Evolutionary conservation across 495 filamentous ascomycete genomes (phyloP).

Genomic region (Hypomontagnella monticulosa): DNA sequence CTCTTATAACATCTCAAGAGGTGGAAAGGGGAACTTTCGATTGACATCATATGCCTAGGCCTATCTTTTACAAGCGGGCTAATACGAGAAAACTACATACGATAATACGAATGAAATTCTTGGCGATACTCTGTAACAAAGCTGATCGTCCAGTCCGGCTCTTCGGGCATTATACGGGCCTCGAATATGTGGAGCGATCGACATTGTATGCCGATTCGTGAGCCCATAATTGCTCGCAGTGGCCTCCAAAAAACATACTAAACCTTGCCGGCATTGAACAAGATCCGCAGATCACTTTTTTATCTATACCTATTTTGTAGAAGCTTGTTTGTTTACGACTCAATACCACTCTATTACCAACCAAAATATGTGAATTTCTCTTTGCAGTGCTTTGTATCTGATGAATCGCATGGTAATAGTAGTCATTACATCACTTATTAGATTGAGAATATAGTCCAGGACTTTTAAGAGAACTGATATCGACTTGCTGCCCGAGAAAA

Average conservation of each 20-base stretch:
- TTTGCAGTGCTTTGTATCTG: too few species aligned
- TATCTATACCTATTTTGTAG: background rate
- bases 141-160: background rate
- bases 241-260: background rate
- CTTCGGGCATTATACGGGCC: slow-evolving; percentile 7
- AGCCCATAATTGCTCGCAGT: slow-evolving; percentile 5
- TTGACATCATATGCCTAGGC: slow-evolving; percentile 13
- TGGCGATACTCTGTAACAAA: slow-evolving; percentile 8
- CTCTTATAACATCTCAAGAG: background rate
- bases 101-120: slow-evolving; percentile 16
- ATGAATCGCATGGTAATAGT: too few species aligned
- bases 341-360: too few species aligned
- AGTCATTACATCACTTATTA: too few species aligned
- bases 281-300: too few species aligned
- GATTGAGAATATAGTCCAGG: too few species aligned
- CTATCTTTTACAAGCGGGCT: background rate
- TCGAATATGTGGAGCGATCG: slow-evolving; percentile 11
- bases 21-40: background rate
- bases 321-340: too few species aligned
- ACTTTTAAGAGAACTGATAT: too few species aligned
- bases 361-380: too few species aligned
- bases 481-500: too few species aligned
- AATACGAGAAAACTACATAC: slow-evolving; percentile 10
- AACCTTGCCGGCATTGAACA: background rate
- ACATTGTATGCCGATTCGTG: slow-evolving; percentile 16